phyloP scores from a whole-genome alignment of 164 flowering plant genomes.

The Echeveria elegans region DNA sequence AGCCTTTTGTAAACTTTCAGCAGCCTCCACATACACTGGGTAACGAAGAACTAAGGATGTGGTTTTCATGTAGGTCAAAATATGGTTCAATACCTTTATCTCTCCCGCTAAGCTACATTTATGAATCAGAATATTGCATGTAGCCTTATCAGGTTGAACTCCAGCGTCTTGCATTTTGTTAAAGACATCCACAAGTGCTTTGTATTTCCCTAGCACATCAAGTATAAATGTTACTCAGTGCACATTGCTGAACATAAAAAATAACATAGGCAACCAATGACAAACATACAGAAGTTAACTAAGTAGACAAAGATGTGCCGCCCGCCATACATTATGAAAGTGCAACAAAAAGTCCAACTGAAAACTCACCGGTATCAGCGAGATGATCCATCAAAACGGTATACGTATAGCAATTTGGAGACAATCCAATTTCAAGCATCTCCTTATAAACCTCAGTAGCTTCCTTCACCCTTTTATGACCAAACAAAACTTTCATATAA shows the following conservation, averaged over 20 bases:
- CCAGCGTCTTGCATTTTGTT: conserved; percentile 84
- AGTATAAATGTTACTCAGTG: background rate
- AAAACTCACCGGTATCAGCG: conserved; percentile 52
- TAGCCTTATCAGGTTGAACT: conserved; percentile 74
- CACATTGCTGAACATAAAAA: background rate
- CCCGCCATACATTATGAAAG: background rate
- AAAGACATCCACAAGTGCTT: conserved; percentile 59
- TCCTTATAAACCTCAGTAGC: conserved; percentile 62
- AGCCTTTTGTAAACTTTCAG: conserved; percentile 32
- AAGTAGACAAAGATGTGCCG: too few relatives aligned
- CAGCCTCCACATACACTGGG: conserved; percentile 58
- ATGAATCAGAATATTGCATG: conserved; percentile 75
- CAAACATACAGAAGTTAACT: background rate
- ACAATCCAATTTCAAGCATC: conserved; percentile 56
- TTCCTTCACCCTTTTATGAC: conserved; percentile 44
- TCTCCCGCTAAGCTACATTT: conserved; percentile 53
- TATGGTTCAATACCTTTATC: conserved; percentile 29
- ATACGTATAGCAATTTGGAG: conserved; percentile 82
- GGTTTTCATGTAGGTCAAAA: conserved; percentile 67
- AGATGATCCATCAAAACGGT: conserved; percentile 84
- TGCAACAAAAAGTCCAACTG: background rate
- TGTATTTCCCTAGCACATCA: conserved; percentile 42
- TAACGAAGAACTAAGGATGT: conserved; percentile 57
- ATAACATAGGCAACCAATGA: background rate
- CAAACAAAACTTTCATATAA: conserved; percentile 76